A percentile compares a stretch with the other conserved stretches of the same genome.
These are phyloP conservation scores for Fagopyrum esculentum DNA, from an alignment of 148 eudicot genomes.

Conservation along the genomic window DNA sequence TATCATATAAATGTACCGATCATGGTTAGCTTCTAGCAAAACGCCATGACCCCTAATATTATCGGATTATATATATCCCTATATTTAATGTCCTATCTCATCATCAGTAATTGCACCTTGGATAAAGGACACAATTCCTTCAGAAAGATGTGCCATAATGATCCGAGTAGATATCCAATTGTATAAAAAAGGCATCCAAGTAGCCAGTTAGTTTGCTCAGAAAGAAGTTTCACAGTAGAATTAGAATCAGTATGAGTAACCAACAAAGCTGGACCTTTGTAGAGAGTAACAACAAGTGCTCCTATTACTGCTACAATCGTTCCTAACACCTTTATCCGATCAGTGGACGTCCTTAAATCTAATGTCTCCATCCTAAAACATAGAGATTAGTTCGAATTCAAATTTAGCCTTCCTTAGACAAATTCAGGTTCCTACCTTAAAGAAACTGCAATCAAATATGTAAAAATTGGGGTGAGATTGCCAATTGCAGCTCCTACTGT, in stretches of 20 bases:
- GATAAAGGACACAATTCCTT: too few species aligned
- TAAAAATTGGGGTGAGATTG: slow-evolving; percentile 5
- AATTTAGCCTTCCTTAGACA: too few species aligned
- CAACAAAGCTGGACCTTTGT: slow-evolving; percentile 5
- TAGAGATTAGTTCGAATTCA: neutral
- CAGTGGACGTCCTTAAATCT: neutral
- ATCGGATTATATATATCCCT: too few species aligned
- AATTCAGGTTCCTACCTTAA: neutral
- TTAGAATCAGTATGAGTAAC: neutral
- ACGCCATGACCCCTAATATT: too few species aligned
- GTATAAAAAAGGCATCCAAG: neutral
- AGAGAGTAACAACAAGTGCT: slow-evolving; percentile 9
- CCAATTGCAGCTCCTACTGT: slow-evolving; percentile 4
- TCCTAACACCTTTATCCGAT: neutral
- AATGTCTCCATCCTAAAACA: neutral
- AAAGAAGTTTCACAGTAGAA: neutral
- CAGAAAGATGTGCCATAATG: neutral
- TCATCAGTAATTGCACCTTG: too few species aligned
- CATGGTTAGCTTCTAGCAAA: too few species aligned
- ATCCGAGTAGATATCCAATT: neutral
- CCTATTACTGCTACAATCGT: neutral
- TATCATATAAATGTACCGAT: too few species aligned
- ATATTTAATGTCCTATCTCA: too few species aligned
- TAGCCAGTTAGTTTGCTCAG: slow-evolving; percentile 2
- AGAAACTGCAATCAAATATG: neutral